Percentiles rank a stretch among this genome's conserved stretches.
Conservation (phyloP, 352 stramenopile species). For the Pythium graminicola region DNA sequence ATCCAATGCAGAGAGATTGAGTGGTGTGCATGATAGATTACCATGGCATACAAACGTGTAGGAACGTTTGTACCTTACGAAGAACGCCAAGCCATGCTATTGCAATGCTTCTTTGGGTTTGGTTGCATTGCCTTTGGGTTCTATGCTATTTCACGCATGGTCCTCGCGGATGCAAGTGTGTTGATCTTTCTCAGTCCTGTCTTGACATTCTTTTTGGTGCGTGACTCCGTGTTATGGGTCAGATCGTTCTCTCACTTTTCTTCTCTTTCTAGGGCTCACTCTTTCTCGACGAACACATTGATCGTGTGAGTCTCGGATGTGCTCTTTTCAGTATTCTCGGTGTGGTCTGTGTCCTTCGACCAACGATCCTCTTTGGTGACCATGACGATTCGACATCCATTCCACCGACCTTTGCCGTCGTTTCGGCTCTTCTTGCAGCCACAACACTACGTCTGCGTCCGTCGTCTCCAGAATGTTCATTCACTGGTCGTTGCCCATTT, state of each 20-base stretch:
- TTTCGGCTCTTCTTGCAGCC: conserved; percentile 33
- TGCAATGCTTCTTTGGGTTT: conserved; percentile 46
- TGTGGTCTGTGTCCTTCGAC: conserved; percentile 37
- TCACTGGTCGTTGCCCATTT: conserved; percentile 54
- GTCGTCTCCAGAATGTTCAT: conserved; percentile 36
- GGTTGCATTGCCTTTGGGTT: conserved; percentile 52
- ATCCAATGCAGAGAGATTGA: neutral
- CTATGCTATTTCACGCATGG: conserved; percentile 67
- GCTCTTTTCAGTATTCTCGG: conserved; percentile 30
- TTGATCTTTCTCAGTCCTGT: conserved; percentile 62
- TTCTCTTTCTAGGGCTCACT: conserved; percentile 17
- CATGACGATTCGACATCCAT: neutral
- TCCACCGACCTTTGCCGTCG: conserved; percentile 27
- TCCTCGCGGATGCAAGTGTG: conserved; percentile 58
- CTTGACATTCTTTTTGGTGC: conserved; percentile 58
- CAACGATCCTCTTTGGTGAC: conserved; percentile 35
- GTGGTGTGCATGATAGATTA: conserved; percentile 10
- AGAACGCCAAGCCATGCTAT: conserved; percentile 27
- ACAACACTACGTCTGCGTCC: conserved; percentile 45
- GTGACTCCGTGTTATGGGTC: neutral
- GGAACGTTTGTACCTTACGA: conserved; percentile 19
- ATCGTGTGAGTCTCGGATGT: conserved; percentile 26
- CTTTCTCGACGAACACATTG: conserved; percentile 27
- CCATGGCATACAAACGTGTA: conserved; percentile 26
- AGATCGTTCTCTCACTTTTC: neutral